These are phyloP conservation scores for Alternaria metachromatica DNA, from an alignment of 2,329 filamentous ascomycete genomes.

Conservation along the genomic window DNA sequence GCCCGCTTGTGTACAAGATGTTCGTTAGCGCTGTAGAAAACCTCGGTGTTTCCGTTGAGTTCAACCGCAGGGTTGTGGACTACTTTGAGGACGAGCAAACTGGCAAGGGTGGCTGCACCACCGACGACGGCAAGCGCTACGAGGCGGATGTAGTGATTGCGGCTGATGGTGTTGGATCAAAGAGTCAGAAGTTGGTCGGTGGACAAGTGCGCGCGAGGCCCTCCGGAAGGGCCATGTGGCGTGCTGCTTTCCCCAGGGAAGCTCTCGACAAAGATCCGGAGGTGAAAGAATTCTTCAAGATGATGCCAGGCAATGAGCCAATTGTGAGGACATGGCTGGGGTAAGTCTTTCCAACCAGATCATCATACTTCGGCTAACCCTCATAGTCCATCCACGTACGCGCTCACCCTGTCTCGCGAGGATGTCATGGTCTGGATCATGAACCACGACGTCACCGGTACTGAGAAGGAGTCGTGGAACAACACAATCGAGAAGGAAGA, in stretches of 20 bases:
- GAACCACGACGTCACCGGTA: constrained; percentile 57
- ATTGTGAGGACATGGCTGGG: constrained; percentile 57
- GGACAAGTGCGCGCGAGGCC: constrained; percentile 52
- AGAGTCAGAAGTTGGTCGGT: constrained; percentile 54
- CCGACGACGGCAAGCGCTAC: constrained; percentile 50
- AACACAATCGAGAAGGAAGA: constrained; percentile 56
- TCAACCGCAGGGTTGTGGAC: constrained; percentile 52
- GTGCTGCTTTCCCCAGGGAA: constrained; percentile 51
- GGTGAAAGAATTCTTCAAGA: constrained; percentile 56
- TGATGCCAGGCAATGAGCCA: constrained; percentile 51
- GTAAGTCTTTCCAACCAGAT: constrained; percentile 16
- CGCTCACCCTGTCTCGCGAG: constrained; percentile 53
- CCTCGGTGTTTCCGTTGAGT: constrained; percentile 53
- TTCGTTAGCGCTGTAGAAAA: constrained; percentile 58
- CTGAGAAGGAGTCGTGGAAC: constrained; percentile 55
- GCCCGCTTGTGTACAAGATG: constrained; percentile 63
- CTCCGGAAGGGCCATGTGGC: constrained; percentile 51
- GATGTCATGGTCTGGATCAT: constrained; percentile 60
- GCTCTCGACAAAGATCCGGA: constrained; percentile 54
- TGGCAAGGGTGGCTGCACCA: constrained; percentile 44
- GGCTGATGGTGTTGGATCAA: constrained; percentile 54
- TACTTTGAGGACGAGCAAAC: constrained; percentile 53
- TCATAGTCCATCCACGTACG: constrained; percentile 50
- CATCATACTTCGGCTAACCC: constrained; percentile 8
- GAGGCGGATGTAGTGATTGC: constrained; percentile 53